A percentile compares a stretch with the other conserved stretches of the same genome.
phyloP scores from a whole-genome alignment of 768 basidiomycete genomes.

The Termitomyces sp. region DNA sequence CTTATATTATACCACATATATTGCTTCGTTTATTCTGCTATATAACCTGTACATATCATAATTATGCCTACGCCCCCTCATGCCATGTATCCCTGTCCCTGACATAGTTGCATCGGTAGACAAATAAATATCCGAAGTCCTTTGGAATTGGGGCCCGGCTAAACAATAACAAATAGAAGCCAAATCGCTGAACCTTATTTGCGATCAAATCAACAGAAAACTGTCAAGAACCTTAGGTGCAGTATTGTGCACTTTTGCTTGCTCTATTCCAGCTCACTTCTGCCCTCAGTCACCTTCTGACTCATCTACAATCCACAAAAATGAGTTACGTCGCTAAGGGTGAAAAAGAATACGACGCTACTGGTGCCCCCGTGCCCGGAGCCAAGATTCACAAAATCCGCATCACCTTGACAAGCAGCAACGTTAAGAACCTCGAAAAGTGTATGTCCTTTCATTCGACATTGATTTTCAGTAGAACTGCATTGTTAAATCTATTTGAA shows the following conservation, averaged over 20 bases:
- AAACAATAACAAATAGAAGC: conserved; percentile 6
- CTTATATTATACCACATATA: not conserved
- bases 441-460: conserved; percentile 43
- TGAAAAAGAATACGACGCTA: conserved; percentile 96
- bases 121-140: not conserved
- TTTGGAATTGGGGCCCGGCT: not conserved
- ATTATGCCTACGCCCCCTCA: not conserved
- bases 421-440: conserved; percentile 98
- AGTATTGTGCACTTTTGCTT: conserved; percentile 10
- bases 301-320: conserved; percentile 45
- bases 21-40: not conserved
- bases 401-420: conserved; percentile 97
- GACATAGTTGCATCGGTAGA: not conserved
- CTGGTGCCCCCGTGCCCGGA: conserved; percentile 75
- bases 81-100: not conserved
- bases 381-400: conserved; percentile 99
- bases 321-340: conserved; percentile 99
- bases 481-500: not conserved
- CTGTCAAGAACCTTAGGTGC: conserved; percentile 35
- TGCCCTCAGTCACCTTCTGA: conserved; percentile 70
- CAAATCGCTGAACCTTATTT: conserved; percentile 29
- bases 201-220: conserved; percentile 34
- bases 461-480: not conserved
- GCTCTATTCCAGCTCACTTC: conserved; percentile 4
- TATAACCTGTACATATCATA: not conserved